A percentile compares a stretch with the other conserved stretches of the same genome.
Conservation (phyloP, 371 early-diverging fungal species). For the Funneliformis caledonium region DNA sequence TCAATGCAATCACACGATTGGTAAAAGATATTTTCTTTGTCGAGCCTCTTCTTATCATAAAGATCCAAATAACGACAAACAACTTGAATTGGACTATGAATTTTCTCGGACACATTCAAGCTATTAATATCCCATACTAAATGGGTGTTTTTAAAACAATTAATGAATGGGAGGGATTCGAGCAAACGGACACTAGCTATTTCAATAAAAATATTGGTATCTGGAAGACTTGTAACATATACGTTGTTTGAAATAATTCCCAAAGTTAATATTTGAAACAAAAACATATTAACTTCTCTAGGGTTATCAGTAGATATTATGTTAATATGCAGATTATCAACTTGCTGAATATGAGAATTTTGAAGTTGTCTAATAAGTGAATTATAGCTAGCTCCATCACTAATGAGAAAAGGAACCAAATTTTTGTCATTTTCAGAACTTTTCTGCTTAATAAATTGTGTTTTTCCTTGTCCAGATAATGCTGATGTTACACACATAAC, state of each 20-base stretch:
- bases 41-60: background rate
- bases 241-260: constrained; percentile 7
- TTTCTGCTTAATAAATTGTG: constrained; percentile 11
- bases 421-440: constrained; percentile 6
- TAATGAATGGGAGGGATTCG: background rate
- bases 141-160: background rate
- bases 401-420: constrained; percentile 17
- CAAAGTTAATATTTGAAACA: constrained; percentile 34
- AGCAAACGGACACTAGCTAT: constrained; percentile 17
- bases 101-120: background rate
- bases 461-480: constrained; percentile 40
- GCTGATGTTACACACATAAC: constrained; percentile 21
- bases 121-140: constrained; percentile 13
- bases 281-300: constrained; percentile 29
- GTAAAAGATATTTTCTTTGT: background rate
- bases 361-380: background rate
- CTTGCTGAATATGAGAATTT: background rate
- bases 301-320: constrained; percentile 2
- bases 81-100: constrained; percentile 28
- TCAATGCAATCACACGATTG: too few relatives aligned
- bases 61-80: constrained; percentile 27
- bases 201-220: constrained; percentile 12
- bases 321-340: constrained; percentile 32
- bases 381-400: constrained; percentile 13
- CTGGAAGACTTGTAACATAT: constrained; percentile 18